These are phyloP conservation scores for Penicillium corylophilum DNA, from an alignment of 2,329 filamentous ascomycete genomes.

Conservation along the genomic window DNA sequence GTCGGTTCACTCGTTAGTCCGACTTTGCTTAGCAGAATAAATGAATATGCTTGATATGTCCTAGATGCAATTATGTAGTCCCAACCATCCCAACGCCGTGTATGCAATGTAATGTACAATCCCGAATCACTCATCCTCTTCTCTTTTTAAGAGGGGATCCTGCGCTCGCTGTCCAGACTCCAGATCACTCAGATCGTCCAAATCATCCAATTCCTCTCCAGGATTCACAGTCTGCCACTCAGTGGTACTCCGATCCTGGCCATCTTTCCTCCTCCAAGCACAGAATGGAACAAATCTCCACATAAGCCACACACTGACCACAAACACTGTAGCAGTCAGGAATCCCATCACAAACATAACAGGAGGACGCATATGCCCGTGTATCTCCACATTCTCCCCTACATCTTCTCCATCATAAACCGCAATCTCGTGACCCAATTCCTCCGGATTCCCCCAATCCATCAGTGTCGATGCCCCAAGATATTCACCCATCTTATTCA, in stretches of 20 bases:
- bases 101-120: not conserved
- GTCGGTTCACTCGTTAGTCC: conserved; percentile 18
- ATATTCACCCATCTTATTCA: conserved; percentile 20
- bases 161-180: conserved; percentile 1
- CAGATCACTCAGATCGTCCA: conserved; percentile 6
- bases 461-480: conserved; percentile 19
- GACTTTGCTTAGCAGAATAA: not conserved
- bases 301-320: conserved; percentile 1
- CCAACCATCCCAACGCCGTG: not conserved
- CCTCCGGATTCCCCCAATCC: conserved; percentile 22
- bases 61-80: not conserved
- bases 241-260: not conserved
- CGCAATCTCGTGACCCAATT: conserved; percentile 8
- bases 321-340: conserved; percentile 1
- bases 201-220: conserved; percentile 2
- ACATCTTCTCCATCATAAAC: conserved; percentile 4
- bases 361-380: not conserved
- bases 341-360: conserved; percentile 6
- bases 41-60: not conserved
- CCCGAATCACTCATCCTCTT: not conserved
- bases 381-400: not conserved
- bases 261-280: not conserved
- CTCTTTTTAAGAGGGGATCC: conserved; percentile 4
- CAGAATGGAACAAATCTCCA: not conserved
- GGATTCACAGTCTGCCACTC: not conserved